Evolutionary conservation across 805 yeast genomes (phyloP), one percentile per base, ranked within the genome.

Genomic region (Komagataella ulmi): DNA sequence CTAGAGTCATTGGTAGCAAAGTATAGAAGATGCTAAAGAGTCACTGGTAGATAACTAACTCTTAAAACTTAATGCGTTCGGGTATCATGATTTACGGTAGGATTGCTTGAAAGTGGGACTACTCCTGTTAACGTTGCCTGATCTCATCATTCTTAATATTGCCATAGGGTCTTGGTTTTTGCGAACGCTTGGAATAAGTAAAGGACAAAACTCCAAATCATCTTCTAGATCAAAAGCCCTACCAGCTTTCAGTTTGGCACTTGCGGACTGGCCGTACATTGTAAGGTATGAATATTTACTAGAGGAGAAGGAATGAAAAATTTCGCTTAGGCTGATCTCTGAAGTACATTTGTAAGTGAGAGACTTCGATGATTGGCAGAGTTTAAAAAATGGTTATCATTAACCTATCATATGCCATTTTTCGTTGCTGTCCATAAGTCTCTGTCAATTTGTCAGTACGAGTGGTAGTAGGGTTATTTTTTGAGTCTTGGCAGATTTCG

Each of bases 141-240:
- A 46, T 7, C 8, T 24, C 23, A 43, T 49, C 50, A 49, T 30
- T 24, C 40, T 49, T 45, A 43, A 40, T 7, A 49, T 45, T 3
- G 46, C 7, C 23, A 49, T 23, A 7, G 48, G 46, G 19, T 17
- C 51, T 14, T 49, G 47, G 24, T 49, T 30, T 14, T 48, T 18
- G 48, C 24, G 48, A 46, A 21, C 21, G n/a, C 7, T 44, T 18
- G 17, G 21, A n/a, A 44, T 40, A 14, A 23, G n/a, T n/a, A 62
- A 49, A 18, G 86, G 86, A 57, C 83, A 81, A 63, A 85, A 85
- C 66, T 82, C 90, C 50, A 75, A 61, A 63, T 85, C 91, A 57
- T 84, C 86, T 61, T 81, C 88, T 45, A 73, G 61, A 57, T 83
- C 89, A 62, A 85, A 83, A 44, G 88, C 81, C 57, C 85, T 76